phyloP scores from a whole-genome alignment of 2,329 filamentous ascomycete genomes.

The Samsoniella hepiali region DNA sequence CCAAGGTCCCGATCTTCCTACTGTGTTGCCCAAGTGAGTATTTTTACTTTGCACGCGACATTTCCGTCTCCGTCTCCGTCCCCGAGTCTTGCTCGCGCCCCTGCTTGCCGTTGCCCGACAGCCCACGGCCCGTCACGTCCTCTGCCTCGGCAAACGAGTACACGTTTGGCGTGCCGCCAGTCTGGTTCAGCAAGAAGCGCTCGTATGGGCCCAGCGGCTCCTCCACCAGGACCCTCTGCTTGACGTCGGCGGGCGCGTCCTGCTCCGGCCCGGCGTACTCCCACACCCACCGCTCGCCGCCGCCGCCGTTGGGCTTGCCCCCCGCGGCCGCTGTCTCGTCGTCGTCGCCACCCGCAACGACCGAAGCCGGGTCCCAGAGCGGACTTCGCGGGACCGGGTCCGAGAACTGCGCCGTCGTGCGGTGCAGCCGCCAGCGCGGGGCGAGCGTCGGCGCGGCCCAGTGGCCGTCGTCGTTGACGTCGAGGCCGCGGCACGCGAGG shows the following conservation, averaged over 20 bases:
- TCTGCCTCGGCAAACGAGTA: constrained; percentile 38
- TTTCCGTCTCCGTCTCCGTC: constrained; percentile 1
- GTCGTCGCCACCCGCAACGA: background rate
- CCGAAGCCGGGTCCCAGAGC: constrained; percentile 29
- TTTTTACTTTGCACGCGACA: background rate
- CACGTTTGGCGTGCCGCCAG: constrained; percentile 43
- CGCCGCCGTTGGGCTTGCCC: constrained; percentile 24
- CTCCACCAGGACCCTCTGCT: constrained; percentile 45
- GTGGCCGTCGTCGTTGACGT: constrained; percentile 44
- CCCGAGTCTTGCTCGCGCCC: background rate
- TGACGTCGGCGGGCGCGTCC: constrained; percentile 39
- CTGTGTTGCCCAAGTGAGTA: too few relatives aligned
- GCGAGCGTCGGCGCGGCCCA: constrained; percentile 47
- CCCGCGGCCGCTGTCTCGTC: background rate
- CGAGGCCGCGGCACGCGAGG: constrained; percentile 48
- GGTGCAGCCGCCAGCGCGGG: constrained; percentile 42
- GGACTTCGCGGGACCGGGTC: constrained; percentile 37
- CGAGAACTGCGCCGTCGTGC: constrained; percentile 29
- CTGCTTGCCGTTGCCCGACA: too few relatives aligned
- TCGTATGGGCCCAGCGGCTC: constrained; percentile 54
- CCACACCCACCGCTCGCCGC: constrained; percentile 49
- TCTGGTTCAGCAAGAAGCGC: constrained; percentile 43
- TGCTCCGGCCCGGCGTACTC: constrained; percentile 46
- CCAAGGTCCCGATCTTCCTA: too few relatives aligned
- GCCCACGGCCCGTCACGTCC: too few relatives aligned